Evolutionary conservation across 176 grass and related monocot species (phyloP), one percentile per base, ranked within the genome.

Genomic region (Eleusine coracana): DNA sequence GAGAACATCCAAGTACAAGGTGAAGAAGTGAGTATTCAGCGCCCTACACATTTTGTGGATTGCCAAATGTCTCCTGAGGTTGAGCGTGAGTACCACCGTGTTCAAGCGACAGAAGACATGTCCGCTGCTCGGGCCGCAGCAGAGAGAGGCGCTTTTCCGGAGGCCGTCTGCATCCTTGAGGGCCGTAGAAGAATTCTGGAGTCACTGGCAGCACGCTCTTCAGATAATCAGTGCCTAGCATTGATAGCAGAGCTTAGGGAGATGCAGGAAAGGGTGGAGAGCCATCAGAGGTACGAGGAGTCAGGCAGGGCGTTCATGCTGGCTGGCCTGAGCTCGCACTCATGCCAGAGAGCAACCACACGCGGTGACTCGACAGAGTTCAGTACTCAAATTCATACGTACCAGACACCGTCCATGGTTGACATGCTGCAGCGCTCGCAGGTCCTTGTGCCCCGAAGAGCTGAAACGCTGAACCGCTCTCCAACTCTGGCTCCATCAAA

Each of bases 331-430:
- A 95, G 96, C 85, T 95, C 96, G 0, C 96, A 98, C 71, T 90
- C 83, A 28, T 95, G 88, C 84, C 92, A 98, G 76, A 87, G 96
- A 21, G 96, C 96, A 70, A 98, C 96, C 2, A 59, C 92, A 10
- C 88, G 92, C 0, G 92, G 92, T 12, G 96, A 98, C 69, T 95
- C 92, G 2, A 95, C 96, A 1, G 89, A 91, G 38, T 49, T 84
- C 79, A 49, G 58, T 10, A 98, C 82, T 54, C 58, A 77, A 3
- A 66, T 95, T 0, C 82, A 91, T 73, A 86, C 92, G 38, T 95
- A 98, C 79, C 95, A 97, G 86, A 97, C 95, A 6, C 92, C 88
- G 38, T 94, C 86, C n/a, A 97, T 97, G 95, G 88, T 91, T 31
- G 88, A 94, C 74, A 97, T 97, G 95, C 74, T 97, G 50, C 88